Base-by-base conservation (phyloP, 164 flowering plant species). In the Houttuynia cordata region DNA sequence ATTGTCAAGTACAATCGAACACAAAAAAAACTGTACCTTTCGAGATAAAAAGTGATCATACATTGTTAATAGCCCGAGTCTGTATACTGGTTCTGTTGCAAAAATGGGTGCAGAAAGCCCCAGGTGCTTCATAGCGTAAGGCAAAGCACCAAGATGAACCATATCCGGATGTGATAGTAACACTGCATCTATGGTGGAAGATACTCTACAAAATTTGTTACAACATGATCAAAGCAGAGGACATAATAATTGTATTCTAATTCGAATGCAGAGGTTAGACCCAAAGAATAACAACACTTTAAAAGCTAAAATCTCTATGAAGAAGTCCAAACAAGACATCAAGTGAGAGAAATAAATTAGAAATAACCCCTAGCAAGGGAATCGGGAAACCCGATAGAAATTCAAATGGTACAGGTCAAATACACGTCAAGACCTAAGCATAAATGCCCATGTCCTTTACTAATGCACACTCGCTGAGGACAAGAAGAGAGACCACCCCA, bases 91-190 rank as follows among this genome's bases (percentile, higher is more conserved):
- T 63, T 89, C 98, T 4, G 98, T 92, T 10, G 87, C 70, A 79
- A 71, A 92, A 70, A 92, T 85, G 0, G 91, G 91, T 56, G 96
- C 97, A 56, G 81, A 77, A 25, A 92, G 87, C 9, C 94, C 96
- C 60, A 87, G 55, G n/a, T 89, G 81, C 62, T 89, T 89, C 84
- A 81, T 78, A 41, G 97, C 96, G 73, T 89, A 92, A 0, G 98
- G 91, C 55, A 92, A 72, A 56, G 94, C 96, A n/a, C 98, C 96
- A 14, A 93, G 84, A 66, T 93, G 98, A 57, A 93, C 81, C 19
- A 87, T 90, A 66, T 93, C 98, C 4, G 96, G 70, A 76, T 93
- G 81, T 13, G 98, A 90, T 34, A 93, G 64, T 72, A 93, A 66
- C 23, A 93, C 90, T 5, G 97, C 98, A 74, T 93, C 98, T 23